Conservation (phyloP, 345 rosid species). For the Hypericum androsaemum region DNA sequence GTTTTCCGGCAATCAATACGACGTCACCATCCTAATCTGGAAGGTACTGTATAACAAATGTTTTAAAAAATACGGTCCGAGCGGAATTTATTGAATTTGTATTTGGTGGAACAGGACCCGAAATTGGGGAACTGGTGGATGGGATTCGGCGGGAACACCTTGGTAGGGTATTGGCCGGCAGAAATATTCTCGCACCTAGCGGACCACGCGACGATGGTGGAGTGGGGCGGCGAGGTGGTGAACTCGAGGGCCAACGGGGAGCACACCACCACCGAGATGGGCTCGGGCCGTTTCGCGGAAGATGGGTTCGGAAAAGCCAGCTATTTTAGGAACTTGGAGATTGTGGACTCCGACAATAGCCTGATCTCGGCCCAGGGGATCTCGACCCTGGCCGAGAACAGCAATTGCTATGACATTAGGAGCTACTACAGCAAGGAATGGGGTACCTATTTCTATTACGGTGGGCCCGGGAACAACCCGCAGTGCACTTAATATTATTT, state of each 20-base stretch:
- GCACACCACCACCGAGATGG: constrained; percentile 94
- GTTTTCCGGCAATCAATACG: constrained; percentile 16
- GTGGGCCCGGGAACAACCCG: constrained; percentile 81
- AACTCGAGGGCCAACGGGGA: constrained; percentile 68
- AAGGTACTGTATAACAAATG: constrained; percentile 10
- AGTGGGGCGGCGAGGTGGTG: constrained; percentile 97
- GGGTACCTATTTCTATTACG: constrained; percentile 90
- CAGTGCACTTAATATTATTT: constrained; percentile 43
- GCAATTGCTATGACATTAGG: constrained; percentile 77
- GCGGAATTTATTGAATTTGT: not conserved
- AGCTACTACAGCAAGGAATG: constrained; percentile 67
- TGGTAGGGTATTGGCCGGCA: constrained; percentile 96
- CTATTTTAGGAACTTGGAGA: constrained; percentile 79
- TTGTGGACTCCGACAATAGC: constrained; percentile 84
- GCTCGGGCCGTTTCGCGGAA: constrained; percentile 81
- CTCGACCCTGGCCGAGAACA: constrained; percentile 70
- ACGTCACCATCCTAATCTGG: constrained; percentile 25
- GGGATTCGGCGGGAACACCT: constrained; percentile 75
- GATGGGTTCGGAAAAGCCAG: constrained; percentile 79
- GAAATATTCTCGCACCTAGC: constrained; percentile 85
- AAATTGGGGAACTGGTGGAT: constrained; percentile 95
- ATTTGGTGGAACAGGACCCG: constrained; percentile 47
- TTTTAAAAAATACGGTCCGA: too few species aligned
- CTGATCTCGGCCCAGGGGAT: constrained; percentile 54
- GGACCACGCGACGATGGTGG: constrained; percentile 85